A percentile compares a stretch with the other conserved stretches of the same genome.
Evolutionary conservation across 2,329 filamentous ascomycete species (phyloP).

Genomic region (Didymosphaeria variabile): DNA sequence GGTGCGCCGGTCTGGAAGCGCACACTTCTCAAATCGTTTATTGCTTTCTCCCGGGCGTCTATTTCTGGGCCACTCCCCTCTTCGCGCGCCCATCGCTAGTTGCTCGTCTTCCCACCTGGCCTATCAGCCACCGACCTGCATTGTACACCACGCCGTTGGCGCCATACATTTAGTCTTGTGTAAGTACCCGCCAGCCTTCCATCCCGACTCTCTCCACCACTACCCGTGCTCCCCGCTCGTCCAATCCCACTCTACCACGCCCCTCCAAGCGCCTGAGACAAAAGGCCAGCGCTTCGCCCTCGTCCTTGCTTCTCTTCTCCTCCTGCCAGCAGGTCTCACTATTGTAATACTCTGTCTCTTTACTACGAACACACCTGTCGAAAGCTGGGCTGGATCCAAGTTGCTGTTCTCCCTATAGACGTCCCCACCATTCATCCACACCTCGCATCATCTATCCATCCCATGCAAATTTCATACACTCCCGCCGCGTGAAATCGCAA

Average conservation of each 20-base stretch:
- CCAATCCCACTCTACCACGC: conserved; percentile 38
- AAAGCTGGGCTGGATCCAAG: conserved; percentile 51
- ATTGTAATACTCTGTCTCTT: conserved; percentile 49
- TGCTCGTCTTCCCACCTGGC: conserved; percentile 40
- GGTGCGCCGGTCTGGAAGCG: conserved; percentile 41
- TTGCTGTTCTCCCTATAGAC: conserved; percentile 43
- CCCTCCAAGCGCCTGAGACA: conserved; percentile 51
- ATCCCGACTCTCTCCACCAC: conserved; percentile 44
- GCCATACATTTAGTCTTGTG: conserved; percentile 50
- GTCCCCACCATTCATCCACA: conserved; percentile 27
- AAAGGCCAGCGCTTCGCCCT: conserved; percentile 52
- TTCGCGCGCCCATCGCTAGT: conserved; percentile 42
- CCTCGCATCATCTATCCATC: conserved; percentile 21
- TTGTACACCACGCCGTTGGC: conserved; percentile 45
- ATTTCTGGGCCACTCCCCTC: conserved; percentile 49
- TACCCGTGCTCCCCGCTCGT: conserved; percentile 37
- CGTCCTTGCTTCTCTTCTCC: conserved; percentile 37
- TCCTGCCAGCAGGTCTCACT: conserved; percentile 53
- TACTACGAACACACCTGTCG: conserved; percentile 32
- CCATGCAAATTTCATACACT: conserved; percentile 45
- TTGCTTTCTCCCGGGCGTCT: conserved; percentile 52
- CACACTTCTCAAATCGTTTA: conserved; percentile 40
- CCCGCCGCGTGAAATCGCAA: conserved; percentile 37
- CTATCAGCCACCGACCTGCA: conserved; percentile 46
- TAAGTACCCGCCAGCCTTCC: conserved; percentile 51